Conservation (phyloP, 1,284 basidiomycete species). For the Coniophora puteana region DNA sequence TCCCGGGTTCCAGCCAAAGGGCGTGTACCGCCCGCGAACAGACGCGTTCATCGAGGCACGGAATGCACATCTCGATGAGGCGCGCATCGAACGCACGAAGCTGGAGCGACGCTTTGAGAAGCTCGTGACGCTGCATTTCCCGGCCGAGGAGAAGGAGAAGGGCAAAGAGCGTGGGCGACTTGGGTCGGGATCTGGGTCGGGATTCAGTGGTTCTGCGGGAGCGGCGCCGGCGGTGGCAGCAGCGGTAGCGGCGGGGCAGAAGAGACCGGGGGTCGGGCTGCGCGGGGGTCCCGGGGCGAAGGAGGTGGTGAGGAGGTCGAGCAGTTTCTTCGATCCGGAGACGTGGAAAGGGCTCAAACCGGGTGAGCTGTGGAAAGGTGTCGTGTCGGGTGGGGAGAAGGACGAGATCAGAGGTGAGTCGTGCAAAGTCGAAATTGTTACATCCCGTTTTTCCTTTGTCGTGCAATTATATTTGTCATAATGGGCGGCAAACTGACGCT, state of each 20-base stretch:
- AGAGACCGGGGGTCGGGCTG: conserved; percentile 16
- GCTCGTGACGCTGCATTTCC: conserved; percentile 81
- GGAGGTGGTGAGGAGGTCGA: conserved; percentile 41
- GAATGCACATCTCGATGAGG: conserved; percentile 50
- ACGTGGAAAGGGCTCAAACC: conserved; percentile 57
- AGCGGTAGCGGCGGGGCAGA: conserved; percentile 14
- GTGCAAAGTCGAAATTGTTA: conserved; percentile 44
- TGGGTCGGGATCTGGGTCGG: too few relatives aligned
- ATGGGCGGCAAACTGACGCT: conserved; percentile 12
- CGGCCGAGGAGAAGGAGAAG: conserved; percentile 24
- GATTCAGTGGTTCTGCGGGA: too few relatives aligned
- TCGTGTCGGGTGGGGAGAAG: too few relatives aligned
- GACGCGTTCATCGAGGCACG: conserved; percentile 73
- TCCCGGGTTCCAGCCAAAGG: conserved; percentile 68
- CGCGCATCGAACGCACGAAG: conserved; percentile 74
- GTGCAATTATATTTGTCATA: conserved; percentile 1
- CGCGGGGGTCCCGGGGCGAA: conserved; percentile 13
- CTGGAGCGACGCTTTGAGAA: conserved; percentile 83
- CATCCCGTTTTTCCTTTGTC: conserved; percentile 41
- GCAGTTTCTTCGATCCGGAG: conserved; percentile 59
- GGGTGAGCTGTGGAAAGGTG: conserved; percentile 58
- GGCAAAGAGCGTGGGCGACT: too few relatives aligned
- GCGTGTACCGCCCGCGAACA: conserved; percentile 65
- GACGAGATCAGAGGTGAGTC: conserved; percentile 39
- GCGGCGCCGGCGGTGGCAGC: too few relatives aligned